phyloP scores from a whole-genome alignment of 352 stramenopile genomes.

The Phytophthora capsici region DNA sequence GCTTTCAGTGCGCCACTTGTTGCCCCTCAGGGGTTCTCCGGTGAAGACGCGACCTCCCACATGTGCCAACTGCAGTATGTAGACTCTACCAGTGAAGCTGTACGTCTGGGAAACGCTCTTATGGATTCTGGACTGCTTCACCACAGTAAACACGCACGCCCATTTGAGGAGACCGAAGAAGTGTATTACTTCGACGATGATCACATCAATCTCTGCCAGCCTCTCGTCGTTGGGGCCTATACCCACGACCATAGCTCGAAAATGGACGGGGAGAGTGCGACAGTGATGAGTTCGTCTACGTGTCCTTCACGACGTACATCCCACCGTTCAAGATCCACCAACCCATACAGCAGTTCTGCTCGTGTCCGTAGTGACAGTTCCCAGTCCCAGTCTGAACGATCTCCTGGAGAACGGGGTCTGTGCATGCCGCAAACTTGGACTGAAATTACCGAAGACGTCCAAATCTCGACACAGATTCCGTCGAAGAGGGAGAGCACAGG shows the following conservation, averaged over 20 bases:
- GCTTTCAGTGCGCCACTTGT: conserved; percentile 29
- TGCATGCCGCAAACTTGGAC: conserved; percentile 58
- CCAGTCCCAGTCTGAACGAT: conserved; percentile 47
- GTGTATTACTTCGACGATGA: conserved; percentile 62
- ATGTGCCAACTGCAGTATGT: conserved; percentile 58
- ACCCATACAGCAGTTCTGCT: conserved; percentile 41
- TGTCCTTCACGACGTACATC: conserved; percentile 32
- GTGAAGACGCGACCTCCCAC: conserved; percentile 41
- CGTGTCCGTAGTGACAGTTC: conserved; percentile 34
- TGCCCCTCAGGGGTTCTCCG: conserved; percentile 46
- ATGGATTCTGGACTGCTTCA: conserved; percentile 69
- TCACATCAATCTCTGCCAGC: conserved; percentile 60
- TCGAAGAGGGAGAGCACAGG: conserved; percentile 42
- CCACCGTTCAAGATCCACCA: conserved; percentile 50
- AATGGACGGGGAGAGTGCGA: conserved; percentile 24
- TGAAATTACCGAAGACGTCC: conserved; percentile 47
- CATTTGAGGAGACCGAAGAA: conserved; percentile 47
- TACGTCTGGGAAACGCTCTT: conserved; percentile 67
- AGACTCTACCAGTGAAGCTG: conserved; percentile 43
- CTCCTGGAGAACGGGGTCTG: conserved; percentile 56
- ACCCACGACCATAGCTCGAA: conserved; percentile 6
- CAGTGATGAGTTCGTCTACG: conserved; percentile 25
- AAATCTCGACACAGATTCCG: conserved; percentile 45
- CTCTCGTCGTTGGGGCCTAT: conserved; percentile 40
- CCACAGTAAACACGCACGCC: conserved; percentile 53